Base-by-base conservation (phyloP, 2,329 filamentous ascomycete genomes). In the Aspergillus cejpii region DNA sequence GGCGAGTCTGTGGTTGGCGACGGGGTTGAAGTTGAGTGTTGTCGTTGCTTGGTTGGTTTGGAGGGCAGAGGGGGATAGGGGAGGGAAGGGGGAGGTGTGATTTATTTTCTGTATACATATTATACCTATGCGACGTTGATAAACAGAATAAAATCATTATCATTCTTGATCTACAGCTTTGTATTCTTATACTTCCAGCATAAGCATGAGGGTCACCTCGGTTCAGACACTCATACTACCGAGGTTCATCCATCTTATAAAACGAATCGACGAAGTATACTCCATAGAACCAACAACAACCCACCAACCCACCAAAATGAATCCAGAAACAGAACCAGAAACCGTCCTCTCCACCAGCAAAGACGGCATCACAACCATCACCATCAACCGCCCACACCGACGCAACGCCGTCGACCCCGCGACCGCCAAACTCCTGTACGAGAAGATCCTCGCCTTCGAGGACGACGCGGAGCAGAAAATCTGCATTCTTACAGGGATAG, bases 351-450 rank as follows among this genome's bases (percentile, higher is more conserved):
- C 38, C 10, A 54, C 48, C 20, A 53, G 37, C 6, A n/a, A 45
- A 6, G 50, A 54, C 12, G 75, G 75, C 37, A 76, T 80, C 52
- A 75, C 75, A 0, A 74, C 68, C n/a, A 75, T 80, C 44, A 70
- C 73, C n/a, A 70, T 80, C 50, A 72, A 76, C 58, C 71, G 76
- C n/a, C 65, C 66, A 0, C 58, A 71, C 10, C 65, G 70, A 19
- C 70, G 71, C 41, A 80, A 80, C 53, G 77, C 76, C 10, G 69
- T 80, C 31, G 69, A 80, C 50, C 59, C 64, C 1, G 46, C 65
- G 1, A 78, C 77, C 3, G 76, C 70, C 2, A 60, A 60, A 23
- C 69, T 69, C 27, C 69, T 81, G 5, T 71, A 72, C 20, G 54
- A 66, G 0, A 72, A 74, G 4, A 70, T 80, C 52, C 54, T 70